Base-by-base conservation (phyloP, 2,329 filamentous ascomycete genomes). In the Colletotrichum sansevieriae region DNA sequence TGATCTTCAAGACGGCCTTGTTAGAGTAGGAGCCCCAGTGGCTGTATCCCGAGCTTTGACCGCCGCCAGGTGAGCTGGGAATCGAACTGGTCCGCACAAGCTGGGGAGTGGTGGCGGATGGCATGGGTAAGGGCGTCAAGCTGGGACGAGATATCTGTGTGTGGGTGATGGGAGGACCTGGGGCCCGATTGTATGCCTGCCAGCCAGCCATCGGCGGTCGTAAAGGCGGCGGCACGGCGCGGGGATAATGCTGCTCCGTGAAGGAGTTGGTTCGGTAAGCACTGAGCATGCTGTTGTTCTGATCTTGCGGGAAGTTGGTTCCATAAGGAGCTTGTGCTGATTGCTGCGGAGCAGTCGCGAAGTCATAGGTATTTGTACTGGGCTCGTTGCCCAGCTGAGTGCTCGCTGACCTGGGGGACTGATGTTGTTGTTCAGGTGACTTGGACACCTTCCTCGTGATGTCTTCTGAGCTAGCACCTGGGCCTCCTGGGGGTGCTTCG, bases 1-100 rank as follows among this genome's bases (percentile, higher is more conserved):
- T 88, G 68, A 98, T 91, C 75, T 96, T 94, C 35, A 98, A 83
- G 18, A 91, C 84, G 0, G 95, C 96, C 82, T 97, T 98, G 76
- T 90, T 88, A 15, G 93, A 91, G 76, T 95, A 95, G 72, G 95
- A 87, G 3, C 90, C 88, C 76, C 97, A 95, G 0, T 92, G 91
- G 73, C 94, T 93, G 80, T 94, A 93, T 1, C 79, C 77, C 15
- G 85, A 83, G 4, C 82, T 79, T 51, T 79, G 75, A 65, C 74
- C 75, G 12, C 79, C 80, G 65, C 78, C 78, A 44, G 79, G 76
- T 4, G 74, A 76, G 2, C 78, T 74, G 59, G 83, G 82, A 13
- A 88, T 79, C 2, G 85, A 88, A 77, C 86, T 89, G 3, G 87
- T 89, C 41, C 87, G 82, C 22, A 88, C 82, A 2, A 89, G 82